Conservation (phyloP, 2,329 filamentous ascomycete species). For the Penicillium sp. region DNA sequence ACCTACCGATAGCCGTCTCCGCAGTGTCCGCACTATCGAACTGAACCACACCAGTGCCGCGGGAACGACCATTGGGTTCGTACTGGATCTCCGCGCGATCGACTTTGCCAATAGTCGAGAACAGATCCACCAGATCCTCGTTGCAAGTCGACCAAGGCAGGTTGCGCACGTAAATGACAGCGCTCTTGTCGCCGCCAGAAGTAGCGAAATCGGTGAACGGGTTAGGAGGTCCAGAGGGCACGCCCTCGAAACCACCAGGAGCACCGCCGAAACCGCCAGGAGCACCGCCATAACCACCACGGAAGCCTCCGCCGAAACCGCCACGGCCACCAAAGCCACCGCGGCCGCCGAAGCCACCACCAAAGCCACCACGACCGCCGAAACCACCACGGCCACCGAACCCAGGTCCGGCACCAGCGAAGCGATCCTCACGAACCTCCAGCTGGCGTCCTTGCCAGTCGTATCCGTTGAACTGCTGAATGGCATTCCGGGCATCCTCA, state of each 20-base stretch:
- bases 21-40: slow-evolving; percentile 77
- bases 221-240: slow-evolving; percentile 57
- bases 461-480: slow-evolving; percentile 95
- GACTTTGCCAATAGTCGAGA: slow-evolving; percentile 97
- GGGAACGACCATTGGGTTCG: slow-evolving; percentile 88
- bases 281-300: slow-evolving; percentile 36
- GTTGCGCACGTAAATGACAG: slow-evolving; percentile 91
- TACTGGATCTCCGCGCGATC: slow-evolving; percentile 99
- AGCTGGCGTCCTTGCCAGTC: slow-evolving; percentile 93
- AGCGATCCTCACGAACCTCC: slow-evolving; percentile 93
- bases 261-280: slow-evolving; percentile 38
- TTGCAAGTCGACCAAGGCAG: slow-evolving; percentile 98
- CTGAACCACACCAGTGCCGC: slow-evolving; percentile 90
- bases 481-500: slow-evolving; percentile 90
- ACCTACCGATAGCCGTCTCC: slow-evolving; percentile 72
- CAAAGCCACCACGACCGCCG: slow-evolving; percentile 52
- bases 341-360: slow-evolving; percentile 45
- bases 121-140: slow-evolving; percentile 89
- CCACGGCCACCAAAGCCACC: slow-evolving; percentile 50
- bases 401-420: slow-evolving; percentile 55
- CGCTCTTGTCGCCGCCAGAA: slow-evolving; percentile 70
- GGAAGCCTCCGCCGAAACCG: slow-evolving; percentile 47
- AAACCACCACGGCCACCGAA: no score
- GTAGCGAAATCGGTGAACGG: slow-evolving; percentile 90
- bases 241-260: slow-evolving; percentile 37